Percentiles rank a stretch among this genome's conserved stretches.
Conservation (phyloP, 78 protist genomes). For the Dictyostelium brefeldianum region DNA sequence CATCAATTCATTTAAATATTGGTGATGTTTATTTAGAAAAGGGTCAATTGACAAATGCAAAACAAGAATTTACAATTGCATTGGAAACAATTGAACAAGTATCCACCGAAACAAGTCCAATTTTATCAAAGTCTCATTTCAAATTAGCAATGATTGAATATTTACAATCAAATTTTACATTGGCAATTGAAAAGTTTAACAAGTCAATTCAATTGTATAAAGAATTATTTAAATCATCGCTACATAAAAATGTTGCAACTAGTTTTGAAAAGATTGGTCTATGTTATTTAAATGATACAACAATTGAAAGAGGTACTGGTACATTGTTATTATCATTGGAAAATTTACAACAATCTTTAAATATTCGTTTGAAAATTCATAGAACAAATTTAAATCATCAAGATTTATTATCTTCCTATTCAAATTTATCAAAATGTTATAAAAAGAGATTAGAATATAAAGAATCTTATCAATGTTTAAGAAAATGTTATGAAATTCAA, state of each 20-base stretch:
- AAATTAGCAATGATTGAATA: constrained; percentile 8
- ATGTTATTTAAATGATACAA: neutral
- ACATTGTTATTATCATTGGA: neutral
- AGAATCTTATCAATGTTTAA: neutral
- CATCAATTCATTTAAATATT: constrained; percentile 16
- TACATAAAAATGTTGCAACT: constrained; percentile 3
- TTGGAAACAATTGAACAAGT: neutral
- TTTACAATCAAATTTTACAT: neutral
- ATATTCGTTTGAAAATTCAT: constrained; percentile 27
- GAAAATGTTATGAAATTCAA: constrained; percentile 5
- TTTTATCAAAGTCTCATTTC: neutral
- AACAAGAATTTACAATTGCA: neutral
- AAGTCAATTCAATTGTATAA: neutral
- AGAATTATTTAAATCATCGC: constrained; percentile 7
- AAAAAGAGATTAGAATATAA: constrained; percentile 1
- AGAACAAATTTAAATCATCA: constrained; percentile 9
- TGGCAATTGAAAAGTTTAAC: neutral
- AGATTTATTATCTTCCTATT: neutral
- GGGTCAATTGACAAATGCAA: neutral
- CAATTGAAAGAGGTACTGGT: neutral
- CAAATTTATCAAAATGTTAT: neutral
- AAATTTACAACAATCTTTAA: constrained; percentile 6
- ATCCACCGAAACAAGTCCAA: neutral
- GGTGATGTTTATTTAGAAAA: neutral
- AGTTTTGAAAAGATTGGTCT: constrained; percentile 6